Evolutionary conservation across 768 basidiomycete species (phyloP).

Genomic region (Trametes villosa): DNA sequence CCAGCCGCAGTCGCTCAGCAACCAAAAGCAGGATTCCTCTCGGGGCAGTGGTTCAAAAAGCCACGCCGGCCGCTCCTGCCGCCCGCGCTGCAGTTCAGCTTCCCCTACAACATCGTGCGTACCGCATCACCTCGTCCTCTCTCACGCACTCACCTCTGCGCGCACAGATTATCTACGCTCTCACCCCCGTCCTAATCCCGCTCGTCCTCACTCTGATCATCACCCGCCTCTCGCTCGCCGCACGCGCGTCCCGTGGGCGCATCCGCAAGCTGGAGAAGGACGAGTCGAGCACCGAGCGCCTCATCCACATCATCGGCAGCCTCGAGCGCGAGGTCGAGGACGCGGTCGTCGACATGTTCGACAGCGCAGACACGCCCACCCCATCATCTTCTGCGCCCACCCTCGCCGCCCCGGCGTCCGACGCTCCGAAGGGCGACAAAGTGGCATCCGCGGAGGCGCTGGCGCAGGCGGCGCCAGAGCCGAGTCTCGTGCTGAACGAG

Average conservation of each 20-base stretch:
- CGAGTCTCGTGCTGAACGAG: conserved; percentile 26
- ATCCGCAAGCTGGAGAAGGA: conserved; percentile 68
- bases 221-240: conserved; percentile 58
- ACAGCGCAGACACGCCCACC: conserved; percentile 33
- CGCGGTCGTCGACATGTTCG: conserved; percentile 62
- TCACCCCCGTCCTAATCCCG: conserved; percentile 71
- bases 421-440: too few relatives aligned
- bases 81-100: conserved; percentile 58
- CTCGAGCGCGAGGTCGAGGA: conserved; percentile 67
- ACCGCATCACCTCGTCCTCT: not conserved
- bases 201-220: conserved; percentile 56
- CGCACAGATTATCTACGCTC: conserved; percentile 51
- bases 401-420: not conserved
- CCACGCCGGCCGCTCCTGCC: conserved; percentile 54
- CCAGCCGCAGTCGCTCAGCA: conserved; percentile 36
- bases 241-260: conserved; percentile 64
- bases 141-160: not conserved
- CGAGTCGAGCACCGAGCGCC: conserved; percentile 48
- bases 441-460: not conserved
- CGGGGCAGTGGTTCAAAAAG: conserved; percentile 51
- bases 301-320: conserved; percentile 58
- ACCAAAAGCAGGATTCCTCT: conserved; percentile 48
- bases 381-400: not conserved
- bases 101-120: conserved; percentile 76
- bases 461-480: not conserved